Conservation (phyloP, 805 yeast species). For the Dipodascopsis tothii region DNA sequence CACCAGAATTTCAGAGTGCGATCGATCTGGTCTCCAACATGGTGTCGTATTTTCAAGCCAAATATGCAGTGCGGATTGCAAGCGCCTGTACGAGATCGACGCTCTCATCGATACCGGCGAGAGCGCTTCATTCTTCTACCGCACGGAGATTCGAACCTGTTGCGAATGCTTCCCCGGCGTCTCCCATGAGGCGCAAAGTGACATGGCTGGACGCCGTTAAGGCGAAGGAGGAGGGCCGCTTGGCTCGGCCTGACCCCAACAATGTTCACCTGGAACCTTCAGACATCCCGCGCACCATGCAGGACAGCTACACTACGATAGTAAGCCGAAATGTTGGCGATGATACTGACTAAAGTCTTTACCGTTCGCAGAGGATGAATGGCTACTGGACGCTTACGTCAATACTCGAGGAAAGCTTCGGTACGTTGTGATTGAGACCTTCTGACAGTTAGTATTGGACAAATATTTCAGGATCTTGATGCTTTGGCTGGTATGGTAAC, state of each 20-base stretch:
- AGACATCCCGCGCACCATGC: conserved; percentile 67
- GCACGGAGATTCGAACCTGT: conserved; percentile 32
- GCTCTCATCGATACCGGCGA: too few relatives aligned
- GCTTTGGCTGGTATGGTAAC: conserved; percentile 51
- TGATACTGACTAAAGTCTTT: conserved; percentile 32
- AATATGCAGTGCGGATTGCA: too few relatives aligned
- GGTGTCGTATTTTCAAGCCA: too few relatives aligned
- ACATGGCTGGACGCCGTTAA: conserved; percentile 84
- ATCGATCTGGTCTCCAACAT: too few relatives aligned
- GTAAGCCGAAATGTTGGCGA: background rate
- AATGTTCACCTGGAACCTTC: too few relatives aligned
- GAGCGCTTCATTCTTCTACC: too few relatives aligned
- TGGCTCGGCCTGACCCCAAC: too few relatives aligned
- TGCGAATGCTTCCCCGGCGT: conserved; percentile 28
- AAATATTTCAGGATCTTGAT: conserved; percentile 87
- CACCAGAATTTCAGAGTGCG: too few relatives aligned
- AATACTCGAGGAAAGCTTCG: conserved; percentile 73
- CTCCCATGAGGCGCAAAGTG: conserved; percentile 41
- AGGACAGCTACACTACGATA: conserved; percentile 50
- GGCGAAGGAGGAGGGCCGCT: conserved; percentile 71
- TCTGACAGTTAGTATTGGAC: conserved; percentile 63
- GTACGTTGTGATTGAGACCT: conserved; percentile 2
- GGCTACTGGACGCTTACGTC: conserved; percentile 79
- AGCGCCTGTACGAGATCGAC: too few relatives aligned
- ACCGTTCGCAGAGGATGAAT: conserved; percentile 77